phyloP scores from a whole-genome alignment of 257 asterid species.

The Solanum megistacrolobum region DNA sequence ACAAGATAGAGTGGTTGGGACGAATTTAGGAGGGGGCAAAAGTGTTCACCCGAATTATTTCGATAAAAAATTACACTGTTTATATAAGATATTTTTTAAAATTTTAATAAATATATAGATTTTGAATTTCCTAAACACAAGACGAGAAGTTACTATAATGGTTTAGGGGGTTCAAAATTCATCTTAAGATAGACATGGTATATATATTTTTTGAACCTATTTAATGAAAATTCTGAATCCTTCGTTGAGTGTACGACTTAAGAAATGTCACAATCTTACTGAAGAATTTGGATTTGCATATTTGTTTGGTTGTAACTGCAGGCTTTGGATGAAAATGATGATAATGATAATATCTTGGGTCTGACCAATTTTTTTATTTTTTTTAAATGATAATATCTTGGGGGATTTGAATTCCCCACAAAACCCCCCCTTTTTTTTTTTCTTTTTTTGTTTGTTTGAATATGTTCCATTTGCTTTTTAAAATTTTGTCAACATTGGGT shows the following conservation, averaged over 20 bases:
- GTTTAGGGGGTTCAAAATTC: no score
- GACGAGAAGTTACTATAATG: no score
- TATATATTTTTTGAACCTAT: no score
- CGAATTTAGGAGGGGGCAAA: not conserved
- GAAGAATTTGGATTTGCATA: not conserved
- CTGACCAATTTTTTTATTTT: not conserved
- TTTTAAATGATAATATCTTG: not conserved
- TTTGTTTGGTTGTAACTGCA: not conserved
- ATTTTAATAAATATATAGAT: no score
- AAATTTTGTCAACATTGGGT: not conserved
- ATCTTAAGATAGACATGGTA: rapidly evolving
- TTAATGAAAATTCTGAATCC: no score
- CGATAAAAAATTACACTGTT: no score
- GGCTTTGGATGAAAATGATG: not conserved
- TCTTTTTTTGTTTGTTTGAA: not conserved
- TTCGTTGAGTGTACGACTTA: rapidly evolving
- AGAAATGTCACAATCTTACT: not conserved
- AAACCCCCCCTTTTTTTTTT: not conserved
- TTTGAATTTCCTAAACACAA: not conserved
- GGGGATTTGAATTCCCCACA: not conserved
- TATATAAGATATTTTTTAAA: no score
- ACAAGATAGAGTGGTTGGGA: not conserved
- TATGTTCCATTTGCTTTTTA: not conserved
- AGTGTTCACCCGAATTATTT: not conserved
- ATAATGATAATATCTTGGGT: not conserved